Percentiles rank a stretch among this genome's conserved stretches.
phyloP scores from a whole-genome alignment of 768 basidiomycete genomes.

The Calocera viscosa region DNA sequence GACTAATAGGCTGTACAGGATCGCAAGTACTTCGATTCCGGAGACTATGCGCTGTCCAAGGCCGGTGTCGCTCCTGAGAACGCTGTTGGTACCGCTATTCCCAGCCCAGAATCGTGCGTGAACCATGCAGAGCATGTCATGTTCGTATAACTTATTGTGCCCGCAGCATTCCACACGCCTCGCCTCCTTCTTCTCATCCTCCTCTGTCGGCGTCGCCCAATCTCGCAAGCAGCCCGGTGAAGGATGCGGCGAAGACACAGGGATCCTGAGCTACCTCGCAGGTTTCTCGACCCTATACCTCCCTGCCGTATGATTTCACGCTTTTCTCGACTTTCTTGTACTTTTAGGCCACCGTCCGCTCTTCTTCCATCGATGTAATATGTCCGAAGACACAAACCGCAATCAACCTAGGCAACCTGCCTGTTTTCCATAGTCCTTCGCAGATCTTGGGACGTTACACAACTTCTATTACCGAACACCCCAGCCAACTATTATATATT shows the following conservation, averaged over 20 bases:
- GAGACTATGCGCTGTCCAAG: conserved; percentile 94
- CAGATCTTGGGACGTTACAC: too few relatives aligned
- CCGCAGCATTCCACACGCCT: conserved; percentile 81
- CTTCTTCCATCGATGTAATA: neutral
- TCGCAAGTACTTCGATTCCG: conserved; percentile 98
- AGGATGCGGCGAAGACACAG: conserved; percentile 35
- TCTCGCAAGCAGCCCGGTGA: conserved; percentile 50
- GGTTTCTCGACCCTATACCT: neutral
- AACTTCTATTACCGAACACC: too few relatives aligned
- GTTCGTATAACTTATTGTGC: conserved; percentile 8
- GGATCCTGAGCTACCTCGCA: neutral
- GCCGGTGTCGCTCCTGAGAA: conserved; percentile 80
- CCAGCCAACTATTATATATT: too few relatives aligned
- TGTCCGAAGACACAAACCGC: neutral
- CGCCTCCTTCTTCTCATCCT: conserved; percentile 41
- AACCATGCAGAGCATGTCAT: neutral
- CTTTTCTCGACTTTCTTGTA: neutral
- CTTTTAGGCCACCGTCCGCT: neutral
- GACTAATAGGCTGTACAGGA: conserved; percentile 41
- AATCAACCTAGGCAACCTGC: neutral
- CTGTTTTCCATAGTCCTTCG: too few relatives aligned
- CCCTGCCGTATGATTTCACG: neutral
- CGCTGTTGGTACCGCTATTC: conserved; percentile 88
- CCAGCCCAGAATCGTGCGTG: conserved; percentile 90
- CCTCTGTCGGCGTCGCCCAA: conserved; percentile 64